Percentiles rank a stretch among this genome's conserved stretches.
These are phyloP conservation scores for Halophytophthora batemanensis DNA, from an alignment of 352 stramenopile genomes.

Conservation along the genomic window DNA sequence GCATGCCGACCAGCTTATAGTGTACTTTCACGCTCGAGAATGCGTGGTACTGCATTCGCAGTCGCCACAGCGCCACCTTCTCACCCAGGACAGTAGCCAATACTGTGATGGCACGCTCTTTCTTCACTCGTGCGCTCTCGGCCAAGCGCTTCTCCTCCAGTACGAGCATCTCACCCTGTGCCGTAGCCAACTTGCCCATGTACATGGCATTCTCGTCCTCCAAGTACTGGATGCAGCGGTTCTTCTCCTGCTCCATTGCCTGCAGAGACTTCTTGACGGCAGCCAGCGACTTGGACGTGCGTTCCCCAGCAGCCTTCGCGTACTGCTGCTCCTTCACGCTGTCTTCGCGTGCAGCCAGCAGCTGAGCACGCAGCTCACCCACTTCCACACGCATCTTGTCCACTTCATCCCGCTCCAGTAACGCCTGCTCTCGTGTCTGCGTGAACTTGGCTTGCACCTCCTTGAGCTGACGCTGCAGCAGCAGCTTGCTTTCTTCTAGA, in stretches of 20 bases:
- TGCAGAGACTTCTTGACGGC: constrained; percentile 62
- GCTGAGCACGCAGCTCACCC: constrained; percentile 40
- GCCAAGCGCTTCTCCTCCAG: constrained; percentile 42
- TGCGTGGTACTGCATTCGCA: constrained; percentile 18
- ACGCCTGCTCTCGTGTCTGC: constrained; percentile 46
- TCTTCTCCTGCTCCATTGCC: constrained; percentile 67
- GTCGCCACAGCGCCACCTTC: constrained; percentile 13
- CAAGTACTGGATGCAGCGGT: constrained; percentile 38
- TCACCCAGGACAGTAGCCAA: constrained; percentile 25
- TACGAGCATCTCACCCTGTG: constrained; percentile 56
- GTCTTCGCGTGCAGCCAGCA: constrained; percentile 48
- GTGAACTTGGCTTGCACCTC: constrained; percentile 61
- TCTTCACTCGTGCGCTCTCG: constrained; percentile 27
- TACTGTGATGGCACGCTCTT: constrained; percentile 23
- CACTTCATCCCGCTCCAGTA: constrained; percentile 63
- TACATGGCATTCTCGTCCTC: constrained; percentile 49
- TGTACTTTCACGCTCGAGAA: constrained; percentile 20
- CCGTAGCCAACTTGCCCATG: constrained; percentile 49
- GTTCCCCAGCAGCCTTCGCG: constrained; percentile 42
- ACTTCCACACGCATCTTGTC: constrained; percentile 51
- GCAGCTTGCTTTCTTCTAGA: constrained; percentile 49
- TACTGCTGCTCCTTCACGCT: constrained; percentile 55
- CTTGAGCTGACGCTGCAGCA: constrained; percentile 52
- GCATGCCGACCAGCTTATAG: neutral
- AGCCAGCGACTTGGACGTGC: constrained; percentile 51